Conservation (phyloP, 495 filamentous ascomycete species). For the Trichoderma reesei region DNA sequence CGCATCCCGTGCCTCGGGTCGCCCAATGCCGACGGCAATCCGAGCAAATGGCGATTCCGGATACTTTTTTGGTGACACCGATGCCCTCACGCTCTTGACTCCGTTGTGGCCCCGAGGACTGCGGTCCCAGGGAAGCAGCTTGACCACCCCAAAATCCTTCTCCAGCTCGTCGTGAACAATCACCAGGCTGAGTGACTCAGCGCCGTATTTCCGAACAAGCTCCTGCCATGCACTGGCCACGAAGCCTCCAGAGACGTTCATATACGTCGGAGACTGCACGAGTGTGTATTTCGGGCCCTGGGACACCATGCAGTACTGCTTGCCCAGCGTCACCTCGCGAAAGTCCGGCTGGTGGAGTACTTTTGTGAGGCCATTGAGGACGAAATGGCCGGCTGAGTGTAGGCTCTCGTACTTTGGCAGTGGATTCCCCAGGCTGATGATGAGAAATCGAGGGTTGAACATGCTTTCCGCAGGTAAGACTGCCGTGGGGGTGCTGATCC, state of each 20-base stretch:
- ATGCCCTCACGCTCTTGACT: slow-evolving; percentile 53
- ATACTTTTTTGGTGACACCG: slow-evolving; percentile 26
- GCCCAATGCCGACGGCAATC: slow-evolving; percentile 63
- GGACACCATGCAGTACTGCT: slow-evolving; percentile 30
- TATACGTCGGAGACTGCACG: slow-evolving; percentile 57
- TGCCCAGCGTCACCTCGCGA: slow-evolving; percentile 26
- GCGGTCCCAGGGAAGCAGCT: slow-evolving; percentile 41
- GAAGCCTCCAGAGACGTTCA: slow-evolving; percentile 64
- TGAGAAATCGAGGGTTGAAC: slow-evolving; percentile 33
- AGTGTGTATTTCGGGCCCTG: slow-evolving; percentile 47
- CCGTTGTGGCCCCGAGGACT: slow-evolving; percentile 74
- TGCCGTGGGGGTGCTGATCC: too few species aligned
- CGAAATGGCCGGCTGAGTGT: slow-evolving; percentile 69
- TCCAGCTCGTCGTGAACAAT: slow-evolving; percentile 83
- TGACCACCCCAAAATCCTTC: slow-evolving; percentile 53
- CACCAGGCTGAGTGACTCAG: slow-evolving; percentile 43
- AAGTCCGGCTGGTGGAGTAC: slow-evolving; percentile 42
- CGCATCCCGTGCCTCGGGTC: slow-evolving; percentile 50
- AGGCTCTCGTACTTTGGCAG: slow-evolving; percentile 56
- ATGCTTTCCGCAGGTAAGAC: slow-evolving; percentile 14
- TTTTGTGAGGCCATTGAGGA: slow-evolving; percentile 46
- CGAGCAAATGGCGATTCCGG: slow-evolving; percentile 26
- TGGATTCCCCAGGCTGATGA: slow-evolving; percentile 38
- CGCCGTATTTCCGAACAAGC: slow-evolving; percentile 18
- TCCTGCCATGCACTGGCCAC: slow-evolving; percentile 37